Percentiles rank a stretch among this genome's conserved stretches.
These are phyloP conservation scores for Tricholoma matsutake DNA, from an alignment of 768 basidiomycete species.

Conservation along the genomic window DNA sequence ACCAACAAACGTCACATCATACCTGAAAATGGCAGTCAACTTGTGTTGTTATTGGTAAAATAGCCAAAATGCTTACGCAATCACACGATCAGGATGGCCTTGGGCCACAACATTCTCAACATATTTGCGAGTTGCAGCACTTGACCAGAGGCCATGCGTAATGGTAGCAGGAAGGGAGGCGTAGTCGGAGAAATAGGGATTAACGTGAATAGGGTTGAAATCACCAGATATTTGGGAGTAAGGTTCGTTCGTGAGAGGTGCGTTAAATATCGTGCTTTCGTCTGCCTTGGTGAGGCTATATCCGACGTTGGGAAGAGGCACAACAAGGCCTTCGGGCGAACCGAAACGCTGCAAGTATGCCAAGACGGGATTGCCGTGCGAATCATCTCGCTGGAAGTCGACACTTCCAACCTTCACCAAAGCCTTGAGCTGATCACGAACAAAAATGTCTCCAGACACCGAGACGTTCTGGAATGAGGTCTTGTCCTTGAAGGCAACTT, in stretches of 20 bases:
- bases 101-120: slow-evolving; percentile 94
- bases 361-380: slow-evolving; percentile 90
- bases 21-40: slow-evolving; percentile 42
- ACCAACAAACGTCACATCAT: slow-evolving; percentile 92
- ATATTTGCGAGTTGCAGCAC: slow-evolving; percentile 89
- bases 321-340: slow-evolving; percentile 67
- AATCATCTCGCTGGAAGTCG: slow-evolving; percentile 82
- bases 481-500: slow-evolving; percentile 90
- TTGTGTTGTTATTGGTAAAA: slow-evolving; percentile 3
- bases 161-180: slow-evolving; percentile 94
- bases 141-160: slow-evolving; percentile 97
- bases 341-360: slow-evolving; percentile 94
- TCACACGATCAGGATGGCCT: slow-evolving; percentile 87
- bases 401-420: slow-evolving; percentile 87
- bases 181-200: slow-evolving; percentile 96
- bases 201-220: slow-evolving; percentile 98
- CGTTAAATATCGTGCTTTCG: slow-evolving; percentile 62
- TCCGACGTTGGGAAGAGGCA: slow-evolving; percentile 79
- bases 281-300: slow-evolving; percentile 75
- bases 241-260: slow-evolving; percentile 91
- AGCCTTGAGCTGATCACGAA: slow-evolving; percentile 84
- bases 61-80: slow-evolving; percentile 56
- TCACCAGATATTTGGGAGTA: slow-evolving; percentile 97
- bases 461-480: slow-evolving; percentile 75
- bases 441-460: slow-evolving; percentile 82